These are phyloP conservation scores for Mayamaea pseudoterrestris DNA, from an alignment of 108 stramenopile genomes.

Conservation along the genomic window DNA sequence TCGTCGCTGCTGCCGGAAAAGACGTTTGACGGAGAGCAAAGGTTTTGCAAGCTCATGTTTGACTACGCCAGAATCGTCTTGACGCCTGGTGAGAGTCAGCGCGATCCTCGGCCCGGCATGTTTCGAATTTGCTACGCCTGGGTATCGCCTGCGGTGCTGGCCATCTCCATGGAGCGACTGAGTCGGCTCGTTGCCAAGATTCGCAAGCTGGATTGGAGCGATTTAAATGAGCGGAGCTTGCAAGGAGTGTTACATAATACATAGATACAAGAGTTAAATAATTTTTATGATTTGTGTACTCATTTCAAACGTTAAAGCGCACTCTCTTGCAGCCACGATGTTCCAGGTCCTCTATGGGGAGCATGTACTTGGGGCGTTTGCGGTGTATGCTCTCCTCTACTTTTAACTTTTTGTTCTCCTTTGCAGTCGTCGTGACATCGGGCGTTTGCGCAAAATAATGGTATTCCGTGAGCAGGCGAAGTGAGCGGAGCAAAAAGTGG, in stretches of 20 bases:
- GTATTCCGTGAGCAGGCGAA: no score
- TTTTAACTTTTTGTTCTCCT: no score
- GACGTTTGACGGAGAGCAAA: slow-evolving; percentile 61
- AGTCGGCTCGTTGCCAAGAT: slow-evolving; percentile 60
- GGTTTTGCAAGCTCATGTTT: slow-evolving; percentile 39
- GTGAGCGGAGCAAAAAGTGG: no score
- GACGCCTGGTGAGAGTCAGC: slow-evolving; percentile 71
- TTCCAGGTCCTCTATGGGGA: no score
- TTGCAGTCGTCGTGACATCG: no score
- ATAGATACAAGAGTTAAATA: no score
- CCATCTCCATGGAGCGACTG: slow-evolving; percentile 71
- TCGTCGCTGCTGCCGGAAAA: slow-evolving; percentile 56
- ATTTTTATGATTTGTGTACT: no score
- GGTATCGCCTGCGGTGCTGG: slow-evolving; percentile 53
- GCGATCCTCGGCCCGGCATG: slow-evolving; percentile 68
- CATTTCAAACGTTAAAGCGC: no score
- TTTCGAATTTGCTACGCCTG: slow-evolving; percentile 84
- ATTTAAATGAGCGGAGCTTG: slow-evolving; percentile 44
- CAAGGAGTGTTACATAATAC: slow-evolving; percentile 32
- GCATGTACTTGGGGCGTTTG: no score
- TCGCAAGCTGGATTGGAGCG: slow-evolving; percentile 56
- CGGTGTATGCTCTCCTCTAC: no score
- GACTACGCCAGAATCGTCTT: slow-evolving; percentile 63
- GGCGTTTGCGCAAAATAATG: no score
- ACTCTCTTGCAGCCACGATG: no score